phyloP scores from a whole-genome alignment of 2,329 filamentous ascomycete species.

The Clarireedia homoeocarpa region DNA sequence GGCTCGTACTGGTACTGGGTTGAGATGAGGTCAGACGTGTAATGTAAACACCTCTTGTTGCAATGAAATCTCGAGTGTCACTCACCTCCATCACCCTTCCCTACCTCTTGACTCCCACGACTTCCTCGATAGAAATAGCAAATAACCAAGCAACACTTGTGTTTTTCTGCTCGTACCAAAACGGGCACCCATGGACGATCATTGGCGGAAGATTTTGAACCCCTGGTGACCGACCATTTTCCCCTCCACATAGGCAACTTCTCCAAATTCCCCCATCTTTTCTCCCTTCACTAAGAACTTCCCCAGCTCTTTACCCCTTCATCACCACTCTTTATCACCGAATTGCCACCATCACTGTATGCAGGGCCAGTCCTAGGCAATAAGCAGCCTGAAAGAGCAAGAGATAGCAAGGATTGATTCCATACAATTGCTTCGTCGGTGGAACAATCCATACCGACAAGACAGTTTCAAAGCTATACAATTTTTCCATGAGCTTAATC shows the following conservation, averaged over 20 bases:
- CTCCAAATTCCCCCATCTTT: slow-evolving; percentile 11
- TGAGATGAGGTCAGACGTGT: too few relatives aligned
- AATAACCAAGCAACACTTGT: neutral
- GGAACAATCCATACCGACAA: slow-evolving; percentile 11
- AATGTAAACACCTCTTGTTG: too few relatives aligned
- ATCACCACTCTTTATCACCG: neutral
- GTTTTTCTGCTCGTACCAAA: too few relatives aligned
- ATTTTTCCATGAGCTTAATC: slow-evolving; percentile 4
- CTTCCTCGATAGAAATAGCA: neutral
- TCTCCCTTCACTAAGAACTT: neutral
- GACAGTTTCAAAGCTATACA: neutral
- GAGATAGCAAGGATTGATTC: neutral
- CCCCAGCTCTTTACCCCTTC: neutral
- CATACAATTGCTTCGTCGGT: slow-evolving; percentile 2
- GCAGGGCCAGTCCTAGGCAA: neutral
- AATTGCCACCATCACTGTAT: slow-evolving; percentile 2
- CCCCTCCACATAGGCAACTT: neutral
- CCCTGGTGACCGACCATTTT: slow-evolving; percentile 3
- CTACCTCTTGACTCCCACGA: too few relatives aligned
- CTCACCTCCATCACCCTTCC: too few relatives aligned
- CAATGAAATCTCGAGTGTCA: too few relatives aligned
- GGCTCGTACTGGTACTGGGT: too few relatives aligned
- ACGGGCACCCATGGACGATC: neutral
- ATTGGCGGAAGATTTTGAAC: slow-evolving; percentile 11
- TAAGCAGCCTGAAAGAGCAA: neutral